Evolutionary conservation across 441 rosid species (phyloP), one percentile per base, ranked within the genome.

Genomic region (Omphalea diandra): DNA sequence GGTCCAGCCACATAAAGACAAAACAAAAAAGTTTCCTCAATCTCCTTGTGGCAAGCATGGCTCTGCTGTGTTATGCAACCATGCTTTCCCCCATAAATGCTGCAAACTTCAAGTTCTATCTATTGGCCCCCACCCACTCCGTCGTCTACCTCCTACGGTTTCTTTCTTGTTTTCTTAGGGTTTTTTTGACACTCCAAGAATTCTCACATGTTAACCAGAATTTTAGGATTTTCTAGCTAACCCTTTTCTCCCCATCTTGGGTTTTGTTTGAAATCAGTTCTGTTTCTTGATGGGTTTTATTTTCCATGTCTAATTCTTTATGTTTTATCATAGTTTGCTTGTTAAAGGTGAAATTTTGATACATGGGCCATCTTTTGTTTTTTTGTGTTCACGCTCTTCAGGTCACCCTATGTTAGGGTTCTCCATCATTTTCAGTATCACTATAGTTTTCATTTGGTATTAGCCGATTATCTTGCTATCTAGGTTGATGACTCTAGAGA

Each of bases 1-100:
- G 65, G 65, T 46, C 67, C 73, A 70, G 38, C 61, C 67, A 61
- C 66, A 46, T 35, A 4, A 58, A 44, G 65, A 70, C 67, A 54
- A 61, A 70, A 46, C 2, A 2, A n/a, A 20, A 8, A 58, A 6
- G 2, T 40, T 2, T 18, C 38, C 40, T 54, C 3, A 35, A 15
- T 29, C 35, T 31, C 11, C 32, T 47, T 32, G n/a, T 67, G 70
- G 40, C 33, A 35, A 35, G 32, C 60, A 67, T 7, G 2, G 36
- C n/a, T 58, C 36, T 69, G 53, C 15, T 12, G 15, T 50, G 47
- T n/a, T n/a, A 18, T 46, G 5, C 8, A 56, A 32, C 55, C 61
- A 68, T 44, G 56, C 31, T 68, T 69, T 59, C 32, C 33, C 29
- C 67, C 60, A 70, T 60, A 35, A 47, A 18, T 49, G 67, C 17